phyloP scores from a whole-genome alignment of 2,329 filamentous ascomycete genomes.

The Triangularia setosa region DNA sequence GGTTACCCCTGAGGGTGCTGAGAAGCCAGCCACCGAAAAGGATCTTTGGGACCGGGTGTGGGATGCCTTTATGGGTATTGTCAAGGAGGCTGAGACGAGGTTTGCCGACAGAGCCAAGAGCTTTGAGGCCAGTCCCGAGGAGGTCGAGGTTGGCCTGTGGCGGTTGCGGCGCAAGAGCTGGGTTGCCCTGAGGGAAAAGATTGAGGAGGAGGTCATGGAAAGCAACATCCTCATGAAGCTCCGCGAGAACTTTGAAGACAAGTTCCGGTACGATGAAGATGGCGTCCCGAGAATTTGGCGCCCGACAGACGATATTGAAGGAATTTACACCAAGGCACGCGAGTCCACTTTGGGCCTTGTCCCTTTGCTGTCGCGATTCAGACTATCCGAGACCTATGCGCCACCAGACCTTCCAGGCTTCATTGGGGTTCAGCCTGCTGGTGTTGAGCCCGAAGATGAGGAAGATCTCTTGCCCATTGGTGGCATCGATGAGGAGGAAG shows the following conservation, averaged over 20 bases:
- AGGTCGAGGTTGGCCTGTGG: constrained; percentile 92
- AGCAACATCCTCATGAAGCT: constrained; percentile 94
- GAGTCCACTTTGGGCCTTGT: constrained; percentile 91
- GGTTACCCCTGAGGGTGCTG: constrained; percentile 73
- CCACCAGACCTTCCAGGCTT: constrained; percentile 81
- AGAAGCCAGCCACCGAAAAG: constrained; percentile 70
- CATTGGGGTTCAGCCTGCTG: constrained; percentile 72
- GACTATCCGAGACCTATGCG: constrained; percentile 66
- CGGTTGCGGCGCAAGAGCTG: constrained; percentile 89
- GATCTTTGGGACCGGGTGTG: constrained; percentile 96
- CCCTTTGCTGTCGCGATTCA: constrained; percentile 81
- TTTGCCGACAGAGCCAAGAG: constrained; percentile 87
- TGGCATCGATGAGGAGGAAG: constrained; percentile 90
- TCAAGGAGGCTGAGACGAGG: constrained; percentile 77
- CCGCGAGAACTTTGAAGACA: constrained; percentile 97
- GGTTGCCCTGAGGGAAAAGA: constrained; percentile 82
- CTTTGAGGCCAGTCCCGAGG: constrained; percentile 86
- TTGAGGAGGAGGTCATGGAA: constrained; percentile 97
- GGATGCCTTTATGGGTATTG: constrained; percentile 76
- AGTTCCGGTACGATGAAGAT: constrained; percentile 94
- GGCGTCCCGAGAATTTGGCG: constrained; percentile 96
- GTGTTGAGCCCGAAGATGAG: constrained; percentile 76
- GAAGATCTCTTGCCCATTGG: constrained; percentile 87
- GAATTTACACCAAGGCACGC: constrained; percentile 84
- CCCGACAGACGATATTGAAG: constrained; percentile 94